Conservation (phyloP, 352 stramenopile species). For the Paralagenidium karlingii region DNA sequence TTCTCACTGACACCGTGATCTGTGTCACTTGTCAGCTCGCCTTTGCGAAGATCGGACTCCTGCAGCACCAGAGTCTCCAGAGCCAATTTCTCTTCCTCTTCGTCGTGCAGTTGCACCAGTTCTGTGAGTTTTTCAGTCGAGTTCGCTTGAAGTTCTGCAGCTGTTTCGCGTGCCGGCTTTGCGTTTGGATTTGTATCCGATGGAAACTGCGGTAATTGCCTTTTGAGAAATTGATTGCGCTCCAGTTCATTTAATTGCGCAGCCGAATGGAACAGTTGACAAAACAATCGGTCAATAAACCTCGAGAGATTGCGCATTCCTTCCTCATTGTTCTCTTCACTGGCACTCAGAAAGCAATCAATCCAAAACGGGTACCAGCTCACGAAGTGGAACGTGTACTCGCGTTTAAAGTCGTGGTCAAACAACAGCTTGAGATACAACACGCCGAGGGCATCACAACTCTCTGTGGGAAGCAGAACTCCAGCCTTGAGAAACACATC, state of each 20-base stretch:
- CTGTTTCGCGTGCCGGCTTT: too few species aligned
- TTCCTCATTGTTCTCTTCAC: conserved; percentile 58
- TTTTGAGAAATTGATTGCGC: too few species aligned
- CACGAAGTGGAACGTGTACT: conserved; percentile 72
- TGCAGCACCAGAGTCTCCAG: too few species aligned
- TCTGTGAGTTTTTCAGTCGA: too few species aligned
- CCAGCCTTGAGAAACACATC: conserved; percentile 65
- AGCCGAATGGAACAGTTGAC: conserved; percentile 74
- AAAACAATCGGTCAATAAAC: conserved; percentile 78
- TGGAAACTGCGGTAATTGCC: too few species aligned
- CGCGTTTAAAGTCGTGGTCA: conserved; percentile 66
- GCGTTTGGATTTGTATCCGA: too few species aligned
- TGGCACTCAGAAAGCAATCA: conserved; percentile 46
- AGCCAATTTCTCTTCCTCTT: too few species aligned
- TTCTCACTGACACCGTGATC: too few species aligned
- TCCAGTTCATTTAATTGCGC: conserved; percentile 63
- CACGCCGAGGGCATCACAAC: conserved; percentile 63
- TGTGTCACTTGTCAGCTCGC: too few species aligned
- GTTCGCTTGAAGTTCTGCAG: too few species aligned
- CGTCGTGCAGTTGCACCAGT: too few species aligned
- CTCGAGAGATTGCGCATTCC: conserved; percentile 62
- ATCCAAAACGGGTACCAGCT: conserved; percentile 75
- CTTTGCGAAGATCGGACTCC: too few species aligned
- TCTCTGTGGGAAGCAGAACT: conserved; percentile 53
- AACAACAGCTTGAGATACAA: conserved; percentile 75